Base-by-base conservation (phyloP, 2,329 filamentous ascomycete species). In the Fusarium buharicum region DNA sequence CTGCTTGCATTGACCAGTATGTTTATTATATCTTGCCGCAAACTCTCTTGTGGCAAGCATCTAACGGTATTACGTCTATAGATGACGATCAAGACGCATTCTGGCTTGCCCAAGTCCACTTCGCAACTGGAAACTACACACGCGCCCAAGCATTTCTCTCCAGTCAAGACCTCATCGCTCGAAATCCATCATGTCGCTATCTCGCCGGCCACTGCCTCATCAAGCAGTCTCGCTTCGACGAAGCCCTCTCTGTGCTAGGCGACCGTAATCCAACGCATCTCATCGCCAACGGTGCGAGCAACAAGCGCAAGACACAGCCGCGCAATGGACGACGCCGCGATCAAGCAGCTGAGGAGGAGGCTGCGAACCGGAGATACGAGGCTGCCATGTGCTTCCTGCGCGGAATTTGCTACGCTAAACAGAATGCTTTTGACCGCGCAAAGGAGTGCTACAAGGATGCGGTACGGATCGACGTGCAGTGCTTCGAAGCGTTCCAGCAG, bases 391-490 rank as follows among this genome's bases (percentile, higher is more conserved):
- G 95, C 79, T 97, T 96, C 74, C 80, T 99, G 48, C 85, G 95
- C 20, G 95, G 95, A 6, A 84, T 97, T 45, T 98, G 96, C 81
- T 97, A 93, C 74, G 93, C 95, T 7, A 97, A 97, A 77, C 92
- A 97, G 75, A 99, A 98, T 76, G 91, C 94, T 22, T 98, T 98
- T 70, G 95, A 99, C 74, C 89, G 93, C 30, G 95, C 95, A 48
- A 97, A 97, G 75, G 93, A 98, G 71, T 98, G 95, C 79, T 99
- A 98, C 83, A 98, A 97, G 79, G 92, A 96, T 70, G 95, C 95
- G 2, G 93, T 98, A 40, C 88, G 91, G 60, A 97, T 99, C 72
- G 95, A 99, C 73, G 93, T 98, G 4, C 93, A 97, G 75, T 99
- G 95, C 77, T 98, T 97, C 73, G 95, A 99, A 77, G 95, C 95